These are phyloP conservation scores for Peziza echinospora DNA, from an alignment of 495 filamentous ascomycete species.

Conservation along the genomic window DNA sequence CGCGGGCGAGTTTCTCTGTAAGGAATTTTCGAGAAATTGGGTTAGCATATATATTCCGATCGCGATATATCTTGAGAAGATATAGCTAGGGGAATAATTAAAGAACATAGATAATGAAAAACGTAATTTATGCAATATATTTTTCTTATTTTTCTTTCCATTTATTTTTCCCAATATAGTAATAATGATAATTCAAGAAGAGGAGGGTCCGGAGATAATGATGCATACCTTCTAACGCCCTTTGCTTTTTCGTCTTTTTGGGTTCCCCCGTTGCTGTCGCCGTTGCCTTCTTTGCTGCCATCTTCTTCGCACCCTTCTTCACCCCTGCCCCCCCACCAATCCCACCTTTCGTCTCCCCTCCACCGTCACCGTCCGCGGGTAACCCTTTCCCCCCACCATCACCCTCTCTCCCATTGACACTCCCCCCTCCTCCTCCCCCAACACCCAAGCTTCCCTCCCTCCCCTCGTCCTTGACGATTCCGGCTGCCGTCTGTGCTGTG, in stretches of 20 bases:
- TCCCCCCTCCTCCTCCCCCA: constrained; percentile 10
- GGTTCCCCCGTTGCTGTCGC: constrained; percentile 28
- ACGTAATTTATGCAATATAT: no score
- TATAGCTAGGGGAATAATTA: neutral
- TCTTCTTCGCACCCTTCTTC: constrained; percentile 46
- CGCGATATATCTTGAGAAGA: neutral
- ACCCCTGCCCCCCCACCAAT: no score
- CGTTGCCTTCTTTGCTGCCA: constrained; percentile 22
- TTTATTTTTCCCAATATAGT: no score
- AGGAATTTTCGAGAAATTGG: neutral
- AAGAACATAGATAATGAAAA: no score
- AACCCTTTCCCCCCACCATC: constrained; percentile 32
- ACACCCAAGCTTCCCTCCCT: constrained; percentile 31
- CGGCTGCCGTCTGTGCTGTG: constrained; percentile 37
- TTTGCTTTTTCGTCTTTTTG: constrained; percentile 81
- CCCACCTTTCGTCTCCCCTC: constrained; percentile 37
- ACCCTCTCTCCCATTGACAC: constrained; percentile 51
- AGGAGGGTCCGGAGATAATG: neutral
- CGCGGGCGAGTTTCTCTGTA: constrained; percentile 27
- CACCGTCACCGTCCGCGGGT: constrained; percentile 32
- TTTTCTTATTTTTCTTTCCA: no score
- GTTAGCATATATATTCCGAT: constrained; percentile 1
- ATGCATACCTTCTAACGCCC: constrained; percentile 9
- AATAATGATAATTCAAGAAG: no score
- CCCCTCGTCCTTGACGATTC: constrained; percentile 38